Percentiles rank a stretch among this genome's conserved stretches.
Conservation (phyloP, 164 flowering plant species). For the Cinnamomum micranthum region DNA sequence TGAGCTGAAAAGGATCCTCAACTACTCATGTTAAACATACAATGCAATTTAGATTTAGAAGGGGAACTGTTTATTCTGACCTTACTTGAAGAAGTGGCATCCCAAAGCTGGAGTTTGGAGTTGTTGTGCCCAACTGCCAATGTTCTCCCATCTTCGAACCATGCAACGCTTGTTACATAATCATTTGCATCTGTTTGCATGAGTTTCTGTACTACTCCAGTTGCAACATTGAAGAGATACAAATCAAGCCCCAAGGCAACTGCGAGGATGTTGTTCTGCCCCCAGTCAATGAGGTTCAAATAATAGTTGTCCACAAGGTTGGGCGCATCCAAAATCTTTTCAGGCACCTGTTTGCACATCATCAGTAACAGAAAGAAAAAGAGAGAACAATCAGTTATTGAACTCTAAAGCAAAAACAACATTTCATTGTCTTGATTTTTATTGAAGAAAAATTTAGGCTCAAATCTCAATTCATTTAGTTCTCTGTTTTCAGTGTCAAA, state of each 20-base stretch:
- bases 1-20: neutral
- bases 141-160: constrained; percentile 37
- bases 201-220: constrained; percentile 2
- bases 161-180: constrained; percentile 41
- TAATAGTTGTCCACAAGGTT: constrained; percentile 35
- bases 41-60: neutral
- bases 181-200: constrained; percentile 11
- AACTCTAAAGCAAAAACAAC: neutral
- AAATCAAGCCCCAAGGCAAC: constrained; percentile 37
- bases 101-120: constrained; percentile 46
- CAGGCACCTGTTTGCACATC: constrained; percentile 22
- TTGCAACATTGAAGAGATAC: constrained; percentile 39
- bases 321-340: constrained; percentile 44
- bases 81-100: constrained; percentile 32
- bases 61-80: constrained; percentile 16
- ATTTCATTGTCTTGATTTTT: neutral
- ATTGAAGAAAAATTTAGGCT: neutral
- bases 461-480: neutral
- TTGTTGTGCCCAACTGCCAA: constrained; percentile 35
- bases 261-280: constrained; percentile 44
- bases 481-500: no score
- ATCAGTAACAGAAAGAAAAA: neutral
- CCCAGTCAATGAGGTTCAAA: constrained; percentile 50
- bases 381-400: neutral
- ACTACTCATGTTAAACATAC: neutral